A percentile compares a stretch with the other conserved stretches of the same genome.
These are phyloP conservation scores for Wickerhamomyces silvicola DNA, from an alignment of 805 yeast genomes.

Conservation along the genomic window DNA sequence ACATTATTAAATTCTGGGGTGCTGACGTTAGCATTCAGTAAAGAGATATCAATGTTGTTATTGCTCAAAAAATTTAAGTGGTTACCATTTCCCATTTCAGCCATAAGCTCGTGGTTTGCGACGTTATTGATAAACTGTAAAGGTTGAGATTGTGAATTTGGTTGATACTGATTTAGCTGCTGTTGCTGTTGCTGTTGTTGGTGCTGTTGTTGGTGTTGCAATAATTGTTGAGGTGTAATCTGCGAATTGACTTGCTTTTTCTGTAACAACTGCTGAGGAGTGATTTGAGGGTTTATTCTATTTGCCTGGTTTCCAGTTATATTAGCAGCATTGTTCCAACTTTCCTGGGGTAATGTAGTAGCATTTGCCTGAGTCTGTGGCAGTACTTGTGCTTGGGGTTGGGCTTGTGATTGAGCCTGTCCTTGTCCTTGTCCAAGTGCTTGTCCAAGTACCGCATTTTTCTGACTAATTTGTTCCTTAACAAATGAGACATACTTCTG, in stretches of 20 bases:
- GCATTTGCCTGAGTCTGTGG: slow-evolving; percentile 2
- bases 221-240: slow-evolving; percentile 20
- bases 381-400: slow-evolving; percentile 2
- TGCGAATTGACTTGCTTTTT: slow-evolving; percentile 15
- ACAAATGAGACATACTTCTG: slow-evolving; percentile 72
- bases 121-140: neutral
- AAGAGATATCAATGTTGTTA: slow-evolving; percentile 1
- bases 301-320: slow-evolving; percentile 9
- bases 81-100: no score
- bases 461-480: slow-evolving; percentile 47
- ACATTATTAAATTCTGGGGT: slow-evolving; percentile 8
- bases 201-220: slow-evolving; percentile 24
- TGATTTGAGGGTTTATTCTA: slow-evolving; percentile 18
- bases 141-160: slow-evolving; percentile 1
- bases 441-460: slow-evolving; percentile 23
- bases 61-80: no score
- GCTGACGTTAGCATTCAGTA: slow-evolving; percentile 4
- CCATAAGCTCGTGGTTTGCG: no score
- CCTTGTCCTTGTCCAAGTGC: slow-evolving; percentile 25
- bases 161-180: slow-evolving; percentile 2
- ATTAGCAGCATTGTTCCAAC: slow-evolving; percentile 12
- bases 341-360: slow-evolving; percentile 7
- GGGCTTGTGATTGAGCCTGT: slow-evolving; percentile 24
- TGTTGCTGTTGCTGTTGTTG: slow-evolving; percentile 11
- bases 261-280: slow-evolving; percentile 22